These are phyloP conservation scores for Microstegium vimineum DNA, from an alignment of 176 grass and related monocot genomes.

Conservation along the genomic window DNA sequence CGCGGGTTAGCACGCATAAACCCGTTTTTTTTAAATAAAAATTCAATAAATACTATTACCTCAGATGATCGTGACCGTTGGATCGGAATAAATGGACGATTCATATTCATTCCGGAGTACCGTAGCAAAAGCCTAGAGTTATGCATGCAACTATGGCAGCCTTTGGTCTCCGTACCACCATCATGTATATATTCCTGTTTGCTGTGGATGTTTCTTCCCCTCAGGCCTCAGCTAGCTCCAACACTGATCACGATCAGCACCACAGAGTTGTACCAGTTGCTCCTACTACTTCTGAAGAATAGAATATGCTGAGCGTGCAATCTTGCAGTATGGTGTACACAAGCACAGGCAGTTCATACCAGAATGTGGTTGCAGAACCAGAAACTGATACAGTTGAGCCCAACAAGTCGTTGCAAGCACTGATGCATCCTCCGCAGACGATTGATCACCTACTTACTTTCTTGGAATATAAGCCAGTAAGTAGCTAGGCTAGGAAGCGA, in stretches of 20 bases:
- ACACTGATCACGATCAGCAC: neutral
- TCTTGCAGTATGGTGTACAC: constrained; percentile 41
- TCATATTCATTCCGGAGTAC: too few relatives aligned
- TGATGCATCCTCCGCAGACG: constrained; percentile 20
- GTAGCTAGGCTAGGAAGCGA: neutral
- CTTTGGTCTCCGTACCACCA: constrained; percentile 20
- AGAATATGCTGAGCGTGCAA: neutral
- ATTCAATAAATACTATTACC: too few relatives aligned
- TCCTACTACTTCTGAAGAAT: neutral
- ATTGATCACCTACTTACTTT: constrained; percentile 39
- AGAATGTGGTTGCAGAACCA: constrained; percentile 20
- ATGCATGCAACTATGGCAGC: constrained; percentile 1
- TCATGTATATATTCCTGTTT: constrained; percentile 6
- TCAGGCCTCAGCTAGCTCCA: neutral
- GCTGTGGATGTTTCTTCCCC: too few relatives aligned
- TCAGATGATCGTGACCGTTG: too few relatives aligned
- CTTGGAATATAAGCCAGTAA: constrained; percentile 31
- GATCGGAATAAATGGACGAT: too few relatives aligned
- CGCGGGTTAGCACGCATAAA: too few relatives aligned
- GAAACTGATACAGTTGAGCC: constrained; percentile 13
- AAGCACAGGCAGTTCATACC: constrained; percentile 9
- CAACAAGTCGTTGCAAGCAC: constrained; percentile 28
- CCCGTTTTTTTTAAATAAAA: too few relatives aligned
- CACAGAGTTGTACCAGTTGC: neutral
- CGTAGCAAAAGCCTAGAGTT: too few relatives aligned